A percentile compares a stretch with the other conserved stretches of the same genome.
These are phyloP conservation scores for Colletotrichum scovillei DNA, from an alignment of 2,329 filamentous ascomycete species.

Conservation along the genomic window DNA sequence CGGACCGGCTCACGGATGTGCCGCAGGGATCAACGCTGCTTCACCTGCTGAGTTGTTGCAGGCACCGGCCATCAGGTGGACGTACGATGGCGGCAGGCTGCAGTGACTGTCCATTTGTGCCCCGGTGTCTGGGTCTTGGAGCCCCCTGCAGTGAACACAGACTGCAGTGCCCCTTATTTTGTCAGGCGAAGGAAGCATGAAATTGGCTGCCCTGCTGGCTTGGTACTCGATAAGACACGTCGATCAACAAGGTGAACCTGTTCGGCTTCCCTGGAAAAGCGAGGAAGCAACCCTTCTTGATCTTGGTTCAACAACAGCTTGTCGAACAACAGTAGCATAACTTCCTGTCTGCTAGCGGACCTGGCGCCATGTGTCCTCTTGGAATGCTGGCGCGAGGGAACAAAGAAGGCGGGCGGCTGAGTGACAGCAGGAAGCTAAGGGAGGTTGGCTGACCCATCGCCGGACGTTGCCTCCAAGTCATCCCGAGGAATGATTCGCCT, in stretches of 20 bases:
- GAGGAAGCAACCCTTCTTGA: neutral
- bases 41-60: neutral
- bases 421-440: constrained; percentile 7
- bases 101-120: neutral
- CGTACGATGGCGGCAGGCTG: neutral
- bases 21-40: constrained; percentile 16
- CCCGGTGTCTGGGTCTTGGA: constrained; percentile 5
- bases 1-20: constrained; percentile 14
- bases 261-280: neutral
- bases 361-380: neutral
- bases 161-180: constrained; percentile 5
- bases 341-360: neutral
- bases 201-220: neutral
- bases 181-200: constrained; percentile 2
- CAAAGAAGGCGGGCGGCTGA: neutral
- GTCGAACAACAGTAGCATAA: neutral
- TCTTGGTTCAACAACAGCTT: neutral
- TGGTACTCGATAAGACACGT: neutral
- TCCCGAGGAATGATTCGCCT: constrained; percentile 17
- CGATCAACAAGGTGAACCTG: neutral
- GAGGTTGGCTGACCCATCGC: constrained; percentile 13
- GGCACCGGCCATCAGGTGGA: neutral
- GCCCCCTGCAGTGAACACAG: neutral
- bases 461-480: constrained; percentile 1
- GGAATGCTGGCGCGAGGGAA: constrained; percentile 12